A percentile compares a stretch with the other conserved stretches of the same genome.
These are phyloP conservation scores for Funneliformis caledonium DNA, from an alignment of 371 early-diverging fungal genomes.

Conservation along the genomic window DNA sequence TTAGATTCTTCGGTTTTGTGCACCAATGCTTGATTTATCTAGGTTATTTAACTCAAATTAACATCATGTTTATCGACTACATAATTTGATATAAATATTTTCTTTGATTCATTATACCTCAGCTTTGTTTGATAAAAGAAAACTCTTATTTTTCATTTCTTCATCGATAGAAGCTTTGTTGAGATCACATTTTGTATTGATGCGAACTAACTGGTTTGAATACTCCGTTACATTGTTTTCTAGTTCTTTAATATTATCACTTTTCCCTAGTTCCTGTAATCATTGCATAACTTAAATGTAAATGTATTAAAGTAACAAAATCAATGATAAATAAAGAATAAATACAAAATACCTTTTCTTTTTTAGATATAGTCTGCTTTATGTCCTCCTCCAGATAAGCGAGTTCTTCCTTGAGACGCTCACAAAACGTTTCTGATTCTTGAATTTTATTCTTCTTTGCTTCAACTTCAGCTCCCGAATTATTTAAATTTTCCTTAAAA, in stretches of 20 bases:
- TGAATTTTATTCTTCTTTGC: slow-evolving; percentile 46
- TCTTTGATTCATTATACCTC: slow-evolving; percentile 50
- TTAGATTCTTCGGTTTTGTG: slow-evolving; percentile 60
- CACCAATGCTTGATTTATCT: slow-evolving; percentile 57
- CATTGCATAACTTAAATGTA: slow-evolving; percentile 43
- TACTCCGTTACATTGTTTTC: slow-evolving; percentile 74
- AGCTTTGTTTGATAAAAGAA: slow-evolving; percentile 48
- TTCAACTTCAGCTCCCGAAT: slow-evolving; percentile 51
- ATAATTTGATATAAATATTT: background rate
- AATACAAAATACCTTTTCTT: slow-evolving; percentile 44
- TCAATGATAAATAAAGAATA: background rate
- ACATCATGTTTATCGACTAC: background rate
- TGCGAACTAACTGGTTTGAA: slow-evolving; percentile 75
- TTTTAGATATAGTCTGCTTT: slow-evolving; percentile 50
- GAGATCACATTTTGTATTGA: slow-evolving; percentile 81
- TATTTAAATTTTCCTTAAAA: slow-evolving; percentile 49
- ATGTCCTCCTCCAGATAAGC: slow-evolving; percentile 55
- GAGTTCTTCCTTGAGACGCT: slow-evolving; percentile 56
- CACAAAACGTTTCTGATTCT: slow-evolving; percentile 43
- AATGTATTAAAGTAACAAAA: slow-evolving; percentile 35
- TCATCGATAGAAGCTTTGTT: slow-evolving; percentile 75
- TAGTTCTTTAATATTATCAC: slow-evolving; percentile 64
- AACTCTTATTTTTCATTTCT: slow-evolving; percentile 61
- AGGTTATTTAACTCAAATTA: background rate
- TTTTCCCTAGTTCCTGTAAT: slow-evolving; percentile 62